Evolutionary conservation across 2,329 filamentous ascomycete genomes (phyloP).

Genomic region (Tolypocladium cylindrosporum): DNA sequence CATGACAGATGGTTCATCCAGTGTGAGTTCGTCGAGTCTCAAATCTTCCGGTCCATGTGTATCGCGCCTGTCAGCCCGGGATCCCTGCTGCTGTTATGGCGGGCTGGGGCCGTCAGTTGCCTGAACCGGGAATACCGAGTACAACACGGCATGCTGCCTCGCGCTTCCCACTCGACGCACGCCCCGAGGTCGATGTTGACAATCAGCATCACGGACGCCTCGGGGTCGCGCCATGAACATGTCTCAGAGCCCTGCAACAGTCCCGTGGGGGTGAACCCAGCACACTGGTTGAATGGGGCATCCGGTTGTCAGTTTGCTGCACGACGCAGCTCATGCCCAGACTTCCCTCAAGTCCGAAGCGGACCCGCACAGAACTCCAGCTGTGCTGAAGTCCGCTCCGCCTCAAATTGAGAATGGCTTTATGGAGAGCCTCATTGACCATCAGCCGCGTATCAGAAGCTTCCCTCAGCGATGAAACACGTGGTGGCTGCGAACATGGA

Average conservation of each 20-base stretch:
- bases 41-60: neutral
- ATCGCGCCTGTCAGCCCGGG: neutral
- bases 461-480: neutral
- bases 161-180: neutral
- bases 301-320: neutral
- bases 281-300: neutral
- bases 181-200: neutral
- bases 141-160: neutral
- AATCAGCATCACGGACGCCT: neutral
- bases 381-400: neutral
- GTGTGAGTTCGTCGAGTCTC: neutral
- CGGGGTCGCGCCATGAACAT: neutral
- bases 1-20: neutral
- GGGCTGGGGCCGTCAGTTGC: neutral
- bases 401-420: neutral
- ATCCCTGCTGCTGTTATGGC: neutral
- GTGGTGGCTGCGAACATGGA: neutral
- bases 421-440: neutral
- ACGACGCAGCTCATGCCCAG: neutral
- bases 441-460: neutral
- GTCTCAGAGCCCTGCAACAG: neutral
- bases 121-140: neutral
- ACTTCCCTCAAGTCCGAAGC: neutral
- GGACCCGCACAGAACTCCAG: neutral
- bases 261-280: neutral